These are phyloP conservation scores for Aspergillus sp. DNA, from an alignment of 2,329 filamentous ascomycete species.

Conservation along the genomic window DNA sequence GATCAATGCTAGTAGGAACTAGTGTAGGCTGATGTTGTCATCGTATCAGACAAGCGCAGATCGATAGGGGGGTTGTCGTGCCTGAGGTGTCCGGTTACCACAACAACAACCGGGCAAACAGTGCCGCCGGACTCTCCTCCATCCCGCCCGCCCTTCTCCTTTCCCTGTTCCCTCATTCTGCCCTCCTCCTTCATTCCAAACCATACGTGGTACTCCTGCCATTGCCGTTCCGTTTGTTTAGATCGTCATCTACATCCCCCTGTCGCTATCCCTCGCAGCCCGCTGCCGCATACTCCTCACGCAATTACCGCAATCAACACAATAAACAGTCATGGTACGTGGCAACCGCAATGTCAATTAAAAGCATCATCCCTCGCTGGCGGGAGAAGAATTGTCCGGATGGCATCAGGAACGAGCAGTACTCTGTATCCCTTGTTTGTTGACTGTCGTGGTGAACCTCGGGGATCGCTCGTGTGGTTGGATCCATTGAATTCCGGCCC, in stretches of 20 bases:
- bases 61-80: neutral
- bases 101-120: conserved; percentile 21
- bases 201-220: neutral
- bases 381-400: conserved; percentile 3
- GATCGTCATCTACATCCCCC: neutral
- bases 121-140: neutral
- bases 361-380: neutral
- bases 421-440: neutral
- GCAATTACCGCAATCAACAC: neutral
- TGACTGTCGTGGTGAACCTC: conserved; percentile 1
- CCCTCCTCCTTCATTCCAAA: conserved; percentile 9
- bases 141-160: conserved; percentile 9
- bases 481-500: conserved; percentile 9
- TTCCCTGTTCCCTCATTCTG: conserved; percentile 10
- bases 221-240: neutral
- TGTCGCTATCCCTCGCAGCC: conserved; percentile 7
- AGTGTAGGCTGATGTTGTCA: no score
- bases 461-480: neutral
- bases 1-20: no score
- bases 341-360: neutral
- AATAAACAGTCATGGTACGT: conserved; percentile 19
- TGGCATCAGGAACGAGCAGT: neutral
- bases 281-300: conserved; percentile 11
- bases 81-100: conserved; percentile 22
- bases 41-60: no score